phyloP scores from a whole-genome alignment of 139 green algal species.

The Chlorella ohadii region DNA sequence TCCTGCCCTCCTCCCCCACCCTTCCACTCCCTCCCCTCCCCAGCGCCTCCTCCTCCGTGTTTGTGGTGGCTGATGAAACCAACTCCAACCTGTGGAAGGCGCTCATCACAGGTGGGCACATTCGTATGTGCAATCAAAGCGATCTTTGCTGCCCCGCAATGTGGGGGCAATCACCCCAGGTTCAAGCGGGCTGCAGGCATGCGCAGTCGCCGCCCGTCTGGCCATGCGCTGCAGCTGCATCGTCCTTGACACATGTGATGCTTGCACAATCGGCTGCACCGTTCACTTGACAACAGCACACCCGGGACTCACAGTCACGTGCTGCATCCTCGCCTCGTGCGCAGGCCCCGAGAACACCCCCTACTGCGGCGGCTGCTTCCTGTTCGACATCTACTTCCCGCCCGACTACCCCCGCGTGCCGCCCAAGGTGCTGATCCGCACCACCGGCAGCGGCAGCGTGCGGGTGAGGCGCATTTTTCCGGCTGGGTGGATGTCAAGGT shows the following conservation, averaged over 20 bases:
- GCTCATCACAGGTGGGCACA: slow-evolving; percentile 64
- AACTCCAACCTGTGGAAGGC: slow-evolving; percentile 74
- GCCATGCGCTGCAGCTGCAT: no score
- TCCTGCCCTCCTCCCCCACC: neutral
- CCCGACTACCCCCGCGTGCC: slow-evolving; percentile 76
- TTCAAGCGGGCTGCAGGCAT: no score
- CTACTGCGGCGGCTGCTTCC: slow-evolving; percentile 70
- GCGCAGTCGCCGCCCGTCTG: no score
- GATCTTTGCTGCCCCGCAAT: no score
- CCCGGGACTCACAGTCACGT: no score
- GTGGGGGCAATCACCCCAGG: no score
- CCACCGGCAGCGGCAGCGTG: slow-evolving; percentile 74
- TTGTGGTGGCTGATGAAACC: slow-evolving; percentile 70
- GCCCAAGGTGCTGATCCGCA: slow-evolving; percentile 71
- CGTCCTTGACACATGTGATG: no score
- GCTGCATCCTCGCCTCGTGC: no score
- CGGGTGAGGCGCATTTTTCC: slow-evolving; percentile 23
- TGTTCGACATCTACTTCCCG: slow-evolving; percentile 89
- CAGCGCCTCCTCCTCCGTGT: slow-evolving; percentile 64
- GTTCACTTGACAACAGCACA: no score
- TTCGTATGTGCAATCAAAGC: no score
- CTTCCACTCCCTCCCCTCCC: neutral
- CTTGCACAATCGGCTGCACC: no score
- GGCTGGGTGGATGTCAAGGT: neutral
- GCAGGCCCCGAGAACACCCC: slow-evolving; percentile 27